Base-by-base conservation (phyloP, 306 rosid species). In the Begonia loranthoides region DNA sequence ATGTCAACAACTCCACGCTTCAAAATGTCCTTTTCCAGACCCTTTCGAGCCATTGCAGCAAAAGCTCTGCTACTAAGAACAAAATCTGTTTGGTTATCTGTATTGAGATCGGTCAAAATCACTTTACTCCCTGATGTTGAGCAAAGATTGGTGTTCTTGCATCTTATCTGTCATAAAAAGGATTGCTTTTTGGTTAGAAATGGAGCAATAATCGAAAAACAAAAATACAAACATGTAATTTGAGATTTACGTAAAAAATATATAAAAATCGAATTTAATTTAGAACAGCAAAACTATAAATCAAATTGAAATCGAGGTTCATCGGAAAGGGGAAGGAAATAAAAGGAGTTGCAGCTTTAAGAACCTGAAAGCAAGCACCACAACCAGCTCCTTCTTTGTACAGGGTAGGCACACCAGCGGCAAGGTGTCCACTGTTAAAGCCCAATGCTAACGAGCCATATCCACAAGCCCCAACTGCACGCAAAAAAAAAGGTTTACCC, bases 381-480 rank as follows among this genome's bases (percentile, higher is more conserved):
- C 99, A 90, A 14, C 79, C 94, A 9, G 84, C 88, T 59, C 99
- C 99, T 19, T 76, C 41, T 54, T 71, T 73, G 76, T 68, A 90
- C 13, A 90, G 73, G 1, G 92, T 51, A 65, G 88, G 50, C 55
- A 71, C 83, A 17, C 61, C 90, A 41, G 78, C 99, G 3, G 96
- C 90, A 45, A 78, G 60, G 56, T 70, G 62, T 50, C 84, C 94
- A 41, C 70, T 67, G 40, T 70, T 55, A 7, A 89, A 21, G 41
- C 57, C 80, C 6, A 71, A 36, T 10, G 94, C 89, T 36, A 80
- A 59, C 9, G 82, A 71, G n/a, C 83, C 90, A 70, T 85, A 90
- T 41, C 83, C 95, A 80, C 97, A 90, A 15, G 95, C 95, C 61
- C 97, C 95, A 58, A 81, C 93, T 73, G 77, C 80, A 75, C 61